A percentile compares a stretch with the other conserved stretches of the same genome.
Evolutionary conservation across 805 yeast genomes (phyloP).

Genomic region (Schwanniomyces yamadae): DNA sequence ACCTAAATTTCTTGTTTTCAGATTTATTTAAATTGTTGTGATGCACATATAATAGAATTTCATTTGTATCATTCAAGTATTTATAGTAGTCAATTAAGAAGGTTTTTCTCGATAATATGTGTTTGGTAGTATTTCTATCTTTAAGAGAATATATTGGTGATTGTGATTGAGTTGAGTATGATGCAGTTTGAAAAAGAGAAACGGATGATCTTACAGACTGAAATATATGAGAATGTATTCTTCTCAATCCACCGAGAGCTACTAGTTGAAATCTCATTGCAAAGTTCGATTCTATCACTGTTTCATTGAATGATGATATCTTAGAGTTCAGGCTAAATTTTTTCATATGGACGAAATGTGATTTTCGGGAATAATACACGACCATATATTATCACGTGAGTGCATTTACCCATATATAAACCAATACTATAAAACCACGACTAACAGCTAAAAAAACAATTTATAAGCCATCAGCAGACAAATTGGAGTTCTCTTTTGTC

Average conservation of each 20-base stretch:
- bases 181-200: slow-evolving; percentile 1
- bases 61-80: slow-evolving; percentile 61
- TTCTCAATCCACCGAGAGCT: slow-evolving; percentile 4
- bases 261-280: slow-evolving; percentile 5
- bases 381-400: background rate
- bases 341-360: slow-evolving; percentile 2
- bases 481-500: no score
- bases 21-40: slow-evolving; percentile 73
- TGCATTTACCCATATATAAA: no score
- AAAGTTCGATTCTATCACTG: background rate
- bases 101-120: slow-evolving; percentile 74
- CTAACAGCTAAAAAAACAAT: no score
- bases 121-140: slow-evolving; percentile 55
- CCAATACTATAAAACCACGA: no score
- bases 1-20: slow-evolving; percentile 66
- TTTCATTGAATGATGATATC: background rate
- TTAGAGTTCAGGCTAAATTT: background rate
- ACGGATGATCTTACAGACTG: background rate
- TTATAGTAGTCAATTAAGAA: slow-evolving; percentile 80
- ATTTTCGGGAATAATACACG: slow-evolving; percentile 1
- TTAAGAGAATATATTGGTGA: slow-evolving; percentile 8
- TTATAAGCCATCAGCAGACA: no score
- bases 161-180: slow-evolving; percentile 4
- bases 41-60: slow-evolving; percentile 76
- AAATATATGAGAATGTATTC: slow-evolving; percentile 1